Conservation (phyloP, 2,329 filamentous ascomycete genomes). For the Orbilia brochopaga region DNA sequence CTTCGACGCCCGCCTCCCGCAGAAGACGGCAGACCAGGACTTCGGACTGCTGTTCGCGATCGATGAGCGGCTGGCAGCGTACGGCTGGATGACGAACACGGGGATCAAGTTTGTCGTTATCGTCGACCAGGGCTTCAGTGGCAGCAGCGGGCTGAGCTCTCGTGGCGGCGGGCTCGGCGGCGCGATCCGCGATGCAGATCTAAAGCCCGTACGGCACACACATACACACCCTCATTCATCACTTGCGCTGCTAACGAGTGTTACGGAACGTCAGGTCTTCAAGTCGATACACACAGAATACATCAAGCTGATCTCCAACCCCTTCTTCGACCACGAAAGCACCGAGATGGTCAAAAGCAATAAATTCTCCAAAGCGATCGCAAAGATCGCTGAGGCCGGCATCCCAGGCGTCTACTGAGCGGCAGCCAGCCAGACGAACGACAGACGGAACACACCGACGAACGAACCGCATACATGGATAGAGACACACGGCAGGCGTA, state of each 20-base stretch:
- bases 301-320: constrained; percentile 85
- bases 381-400: constrained; percentile 84
- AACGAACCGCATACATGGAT: no score
- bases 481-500: background rate
- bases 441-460: no score
- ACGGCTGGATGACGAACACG: constrained; percentile 96
- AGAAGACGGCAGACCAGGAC: constrained; percentile 79
- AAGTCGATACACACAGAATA: constrained; percentile 92
- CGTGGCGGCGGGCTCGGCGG: constrained; percentile 61
- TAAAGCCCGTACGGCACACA: constrained; percentile 69
- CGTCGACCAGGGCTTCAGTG: constrained; percentile 83
- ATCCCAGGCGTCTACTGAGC: constrained; percentile 67
- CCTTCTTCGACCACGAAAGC: constrained; percentile 90
- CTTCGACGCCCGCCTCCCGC: constrained; percentile 75
- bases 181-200: constrained; percentile 81
- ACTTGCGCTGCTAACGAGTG: no score
- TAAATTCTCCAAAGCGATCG: constrained; percentile 80
- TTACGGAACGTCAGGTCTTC: constrained; percentile 68
- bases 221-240: no score
- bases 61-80: constrained; percentile 89
- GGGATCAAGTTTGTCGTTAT: constrained; percentile 88
- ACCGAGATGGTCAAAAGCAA: constrained; percentile 80
- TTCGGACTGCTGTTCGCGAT: constrained; percentile 90
- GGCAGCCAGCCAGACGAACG: background rate
- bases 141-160: constrained; percentile 52